Evolutionary conservation across 495 filamentous ascomycete genomes (phyloP).

Genomic region (Talaromyces proteolyticus): DNA sequence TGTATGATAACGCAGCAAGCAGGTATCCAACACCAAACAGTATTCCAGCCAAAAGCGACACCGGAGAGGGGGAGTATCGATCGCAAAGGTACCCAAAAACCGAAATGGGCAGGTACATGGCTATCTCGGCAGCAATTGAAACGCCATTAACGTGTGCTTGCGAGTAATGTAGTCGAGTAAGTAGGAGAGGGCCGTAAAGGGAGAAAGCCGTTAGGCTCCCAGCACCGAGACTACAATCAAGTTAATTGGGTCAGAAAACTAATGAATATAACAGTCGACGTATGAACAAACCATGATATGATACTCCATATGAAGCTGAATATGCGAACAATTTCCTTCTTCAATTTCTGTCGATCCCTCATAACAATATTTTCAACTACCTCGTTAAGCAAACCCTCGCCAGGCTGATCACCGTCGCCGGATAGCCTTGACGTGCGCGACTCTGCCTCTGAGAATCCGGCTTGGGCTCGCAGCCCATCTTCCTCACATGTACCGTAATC

Average conservation of each 20-base stretch:
- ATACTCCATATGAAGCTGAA: conserved; percentile 56
- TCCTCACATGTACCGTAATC: conserved; percentile 22
- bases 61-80: conserved; percentile 68
- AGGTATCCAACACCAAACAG: conserved; percentile 79
- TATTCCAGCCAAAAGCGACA: conserved; percentile 63
- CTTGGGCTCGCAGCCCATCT: background rate
- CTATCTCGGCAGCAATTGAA: conserved; percentile 73
- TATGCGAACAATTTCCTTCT: conserved; percentile 44
- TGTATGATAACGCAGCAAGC: conserved; percentile 75
- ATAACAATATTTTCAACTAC: conserved; percentile 57
- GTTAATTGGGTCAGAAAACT: background rate
- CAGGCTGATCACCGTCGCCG: conserved; percentile 1
- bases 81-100: conserved; percentile 90
- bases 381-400: conserved; percentile 43
- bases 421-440: conserved; percentile 6
- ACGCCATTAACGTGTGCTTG: conserved; percentile 90
- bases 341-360: conserved; percentile 47
- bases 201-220: conserved; percentile 85
- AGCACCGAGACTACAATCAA: conserved; percentile 57
- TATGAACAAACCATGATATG: conserved; percentile 54
- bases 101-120: conserved; percentile 85
- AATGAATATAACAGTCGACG: conserved; percentile 8
- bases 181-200: conserved; percentile 84
- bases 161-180: conserved; percentile 74
- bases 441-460: conserved; percentile 1